phyloP scores from a whole-genome alignment of 768 basidiomycete species.

The Cystobasidium ongulense region DNA sequence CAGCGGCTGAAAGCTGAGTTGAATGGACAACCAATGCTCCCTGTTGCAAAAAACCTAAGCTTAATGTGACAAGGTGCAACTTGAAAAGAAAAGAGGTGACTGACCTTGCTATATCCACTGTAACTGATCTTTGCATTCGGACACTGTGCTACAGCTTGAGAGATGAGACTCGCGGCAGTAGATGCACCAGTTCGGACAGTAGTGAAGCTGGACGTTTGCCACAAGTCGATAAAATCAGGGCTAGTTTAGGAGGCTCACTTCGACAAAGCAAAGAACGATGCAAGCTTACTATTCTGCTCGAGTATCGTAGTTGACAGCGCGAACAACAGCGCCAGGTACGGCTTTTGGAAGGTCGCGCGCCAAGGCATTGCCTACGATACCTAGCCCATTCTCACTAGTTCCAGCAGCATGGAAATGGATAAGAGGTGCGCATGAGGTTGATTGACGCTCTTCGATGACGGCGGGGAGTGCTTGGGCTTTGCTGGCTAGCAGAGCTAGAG shows the following conservation, averaged over 20 bases:
- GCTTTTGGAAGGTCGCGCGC: not conserved
- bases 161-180: constrained; percentile 3
- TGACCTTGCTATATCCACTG: constrained; percentile 23
- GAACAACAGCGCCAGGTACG: constrained; percentile 2
- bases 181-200: constrained; percentile 17
- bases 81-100: not conserved
- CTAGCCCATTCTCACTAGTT: constrained; percentile 26
- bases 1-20: not conserved
- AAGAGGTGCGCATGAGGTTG: constrained; percentile 6
- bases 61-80: not conserved
- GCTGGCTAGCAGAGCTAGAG: not conserved
- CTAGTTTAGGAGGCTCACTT: not conserved
- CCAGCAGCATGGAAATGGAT: constrained; percentile 19
- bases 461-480: not conserved
- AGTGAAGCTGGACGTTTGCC: not conserved
- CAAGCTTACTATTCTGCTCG: constrained; percentile 19
- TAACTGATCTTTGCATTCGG: constrained; percentile 24
- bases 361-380: constrained; percentile 29
- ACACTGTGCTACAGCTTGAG: constrained; percentile 15
- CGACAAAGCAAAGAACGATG: not conserved
- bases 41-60: not conserved
- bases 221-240: not conserved
- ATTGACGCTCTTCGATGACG: constrained; percentile 16
- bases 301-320: constrained; percentile 28
- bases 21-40: constrained; percentile 26